Percentiles rank a stretch among this genome's conserved stretches.
Conservation (phyloP, 2,329 filamentous ascomycete species). For the Allantophomopsis cytisporea region DNA sequence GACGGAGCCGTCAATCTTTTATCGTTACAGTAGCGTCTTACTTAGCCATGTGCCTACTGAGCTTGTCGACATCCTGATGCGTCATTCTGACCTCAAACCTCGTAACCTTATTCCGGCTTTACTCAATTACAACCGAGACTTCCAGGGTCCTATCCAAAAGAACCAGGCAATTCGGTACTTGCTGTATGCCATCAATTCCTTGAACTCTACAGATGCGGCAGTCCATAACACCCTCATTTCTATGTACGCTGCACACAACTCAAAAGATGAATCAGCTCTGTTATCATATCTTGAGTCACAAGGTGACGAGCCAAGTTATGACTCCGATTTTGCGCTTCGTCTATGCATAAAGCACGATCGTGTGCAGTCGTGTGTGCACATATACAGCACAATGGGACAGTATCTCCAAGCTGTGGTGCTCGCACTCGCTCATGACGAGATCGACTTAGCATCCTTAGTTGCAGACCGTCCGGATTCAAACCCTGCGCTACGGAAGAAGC, state of each 20-base stretch:
- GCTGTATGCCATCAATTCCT: constrained; percentile 81
- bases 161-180: constrained; percentile 94
- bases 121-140: constrained; percentile 80
- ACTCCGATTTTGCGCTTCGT: constrained; percentile 90
- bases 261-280: constrained; percentile 71
- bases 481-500: constrained; percentile 71
- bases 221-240: constrained; percentile 96
- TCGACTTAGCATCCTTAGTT: constrained; percentile 80
- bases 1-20: constrained; percentile 84
- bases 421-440: constrained; percentile 76
- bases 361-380: constrained; percentile 89
- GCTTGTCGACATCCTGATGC: constrained; percentile 89
- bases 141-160: constrained; percentile 50
- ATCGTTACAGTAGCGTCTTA: constrained; percentile 91
- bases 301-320: constrained; percentile 74
- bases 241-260: constrained; percentile 80
- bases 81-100: constrained; percentile 72
- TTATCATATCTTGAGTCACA: constrained; percentile 85
- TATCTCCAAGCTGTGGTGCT: constrained; percentile 89
- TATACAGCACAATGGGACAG: constrained; percentile 93
- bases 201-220: constrained; percentile 67
- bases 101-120: constrained; percentile 85
- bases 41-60: constrained; percentile 81
- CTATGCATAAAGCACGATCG: constrained; percentile 91
- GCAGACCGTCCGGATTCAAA: constrained; percentile 76